Conservation (phyloP, 768 basidiomycete genomes). For the Tephrocybe sp. region DNA sequence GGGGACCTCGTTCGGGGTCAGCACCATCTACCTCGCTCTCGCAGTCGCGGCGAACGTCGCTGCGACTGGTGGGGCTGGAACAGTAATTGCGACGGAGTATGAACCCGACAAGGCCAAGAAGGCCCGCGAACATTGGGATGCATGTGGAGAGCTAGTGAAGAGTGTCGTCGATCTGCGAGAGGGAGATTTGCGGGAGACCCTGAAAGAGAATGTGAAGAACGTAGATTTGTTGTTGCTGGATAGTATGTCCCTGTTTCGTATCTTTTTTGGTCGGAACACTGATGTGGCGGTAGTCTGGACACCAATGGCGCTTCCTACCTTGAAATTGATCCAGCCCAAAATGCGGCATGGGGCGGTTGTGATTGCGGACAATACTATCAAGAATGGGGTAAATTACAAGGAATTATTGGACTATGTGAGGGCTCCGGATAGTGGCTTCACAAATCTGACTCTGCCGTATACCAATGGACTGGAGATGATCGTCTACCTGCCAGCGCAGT, state of each 20-base stretch:
- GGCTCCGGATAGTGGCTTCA: not conserved
- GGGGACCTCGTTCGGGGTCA: not conserved
- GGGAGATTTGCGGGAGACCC: slow-evolving; percentile 1
- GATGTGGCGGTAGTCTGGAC: too few species aligned
- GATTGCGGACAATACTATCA: not conserved
- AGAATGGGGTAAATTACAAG: not conserved
- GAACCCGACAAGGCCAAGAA: not conserved
- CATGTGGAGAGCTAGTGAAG: not conserved
- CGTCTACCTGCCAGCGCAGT: slow-evolving; percentile 1
- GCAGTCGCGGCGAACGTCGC: slow-evolving; percentile 1
- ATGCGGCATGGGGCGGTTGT: not conserved
- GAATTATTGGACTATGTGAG: not conserved
- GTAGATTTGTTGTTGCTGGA: slow-evolving; percentile 1
- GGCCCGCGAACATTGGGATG: slow-evolving; percentile 1
- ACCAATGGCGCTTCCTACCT: slow-evolving; percentile 2
- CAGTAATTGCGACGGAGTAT: slow-evolving; percentile 1
- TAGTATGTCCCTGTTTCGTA: not conserved
- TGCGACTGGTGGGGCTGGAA: not conserved
- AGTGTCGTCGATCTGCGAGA: slow-evolving; percentile 1
- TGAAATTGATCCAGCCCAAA: slow-evolving; percentile 4
- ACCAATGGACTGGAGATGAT: not conserved
- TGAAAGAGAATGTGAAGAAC: slow-evolving; percentile 1
- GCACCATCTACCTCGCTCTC: slow-evolving; percentile 1
- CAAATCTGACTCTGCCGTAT: not conserved
- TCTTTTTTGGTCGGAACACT: too few species aligned